Percentiles rank a stretch among this genome's conserved stretches.
These are phyloP conservation scores for Sedum album DNA, from an alignment of 164 flowering plant genomes.

Conservation along the genomic window DNA sequence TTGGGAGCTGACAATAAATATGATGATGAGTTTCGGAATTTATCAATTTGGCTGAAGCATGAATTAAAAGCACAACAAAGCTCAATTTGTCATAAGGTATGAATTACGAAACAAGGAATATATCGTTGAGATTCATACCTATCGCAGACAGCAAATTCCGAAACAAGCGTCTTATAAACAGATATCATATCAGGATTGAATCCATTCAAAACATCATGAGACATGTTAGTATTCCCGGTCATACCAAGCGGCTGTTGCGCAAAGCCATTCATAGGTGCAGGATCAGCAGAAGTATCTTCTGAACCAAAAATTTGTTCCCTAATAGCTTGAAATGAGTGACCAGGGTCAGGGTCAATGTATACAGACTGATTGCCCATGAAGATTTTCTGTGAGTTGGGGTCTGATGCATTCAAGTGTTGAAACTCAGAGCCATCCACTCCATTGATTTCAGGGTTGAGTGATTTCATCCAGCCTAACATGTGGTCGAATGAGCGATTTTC, in stretches of 20 bases:
- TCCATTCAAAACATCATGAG: constrained; percentile 70
- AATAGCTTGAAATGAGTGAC: constrained; percentile 63
- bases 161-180: constrained; percentile 46
- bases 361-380: constrained; percentile 35
- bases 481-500: not conserved
- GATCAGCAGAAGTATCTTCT: not conserved
- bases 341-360: constrained; percentile 60
- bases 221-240: constrained; percentile 24
- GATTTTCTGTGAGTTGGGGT: constrained; percentile 31
- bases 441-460: constrained; percentile 32
- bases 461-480: not conserved
- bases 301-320: constrained; percentile 48
- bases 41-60: too few relatives aligned
- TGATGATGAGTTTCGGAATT: too few relatives aligned
- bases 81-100: too few relatives aligned
- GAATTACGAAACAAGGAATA: too few relatives aligned
- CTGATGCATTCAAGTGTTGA: constrained; percentile 35
- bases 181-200: constrained; percentile 57
- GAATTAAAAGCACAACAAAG: too few relatives aligned
- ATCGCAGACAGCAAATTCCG: constrained; percentile 66
- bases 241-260: constrained; percentile 52
- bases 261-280: constrained; percentile 62
- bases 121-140: constrained; percentile 16
- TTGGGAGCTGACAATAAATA: too few relatives aligned
- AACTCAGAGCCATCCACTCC: constrained; percentile 70